Conservation (phyloP, 2,329 filamentous ascomycete genomes). For the Septoria linicola region DNA sequence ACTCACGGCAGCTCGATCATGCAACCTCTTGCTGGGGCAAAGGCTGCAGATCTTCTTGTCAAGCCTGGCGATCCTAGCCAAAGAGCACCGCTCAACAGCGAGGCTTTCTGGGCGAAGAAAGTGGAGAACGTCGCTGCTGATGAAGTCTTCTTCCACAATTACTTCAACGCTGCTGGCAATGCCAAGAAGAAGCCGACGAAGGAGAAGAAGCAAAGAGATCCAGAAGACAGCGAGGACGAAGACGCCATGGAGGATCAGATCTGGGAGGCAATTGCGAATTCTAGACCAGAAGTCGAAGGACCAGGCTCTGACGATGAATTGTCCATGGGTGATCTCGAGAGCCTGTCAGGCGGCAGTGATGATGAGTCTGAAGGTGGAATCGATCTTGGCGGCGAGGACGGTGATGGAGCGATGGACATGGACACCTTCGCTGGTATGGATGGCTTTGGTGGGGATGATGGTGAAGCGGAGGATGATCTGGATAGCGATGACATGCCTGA, state of each 20-base stretch:
- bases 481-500: slow-evolving; percentile 57
- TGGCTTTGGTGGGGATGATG: slow-evolving; percentile 35
- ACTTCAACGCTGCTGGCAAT: slow-evolving; percentile 71
- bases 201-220: slow-evolving; percentile 51
- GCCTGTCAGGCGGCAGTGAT: slow-evolving; percentile 38
- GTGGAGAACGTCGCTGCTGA: slow-evolving; percentile 83
- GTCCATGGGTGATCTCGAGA: slow-evolving; percentile 50
- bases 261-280: slow-evolving; percentile 85
- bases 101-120: slow-evolving; percentile 89
- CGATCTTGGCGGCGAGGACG: slow-evolving; percentile 43
- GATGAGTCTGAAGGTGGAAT: slow-evolving; percentile 51
- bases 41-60: slow-evolving; percentile 61
- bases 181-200: slow-evolving; percentile 58
- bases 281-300: slow-evolving; percentile 72
- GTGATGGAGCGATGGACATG: slow-evolving; percentile 40
- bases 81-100: slow-evolving; percentile 70
- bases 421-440: slow-evolving; percentile 42
- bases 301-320: slow-evolving; percentile 58
- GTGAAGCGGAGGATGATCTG: slow-evolving; percentile 53
- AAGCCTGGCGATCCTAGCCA: slow-evolving; percentile 50
- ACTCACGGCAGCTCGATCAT: slow-evolving; percentile 87
- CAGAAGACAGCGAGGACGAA: slow-evolving; percentile 45
- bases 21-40: slow-evolving; percentile 77
- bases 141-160: slow-evolving; percentile 97
- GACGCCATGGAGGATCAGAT: slow-evolving; percentile 65